These are phyloP conservation scores for Coelastrella sp. DNA, from an alignment of 139 green algal species.

Conservation along the genomic window DNA sequence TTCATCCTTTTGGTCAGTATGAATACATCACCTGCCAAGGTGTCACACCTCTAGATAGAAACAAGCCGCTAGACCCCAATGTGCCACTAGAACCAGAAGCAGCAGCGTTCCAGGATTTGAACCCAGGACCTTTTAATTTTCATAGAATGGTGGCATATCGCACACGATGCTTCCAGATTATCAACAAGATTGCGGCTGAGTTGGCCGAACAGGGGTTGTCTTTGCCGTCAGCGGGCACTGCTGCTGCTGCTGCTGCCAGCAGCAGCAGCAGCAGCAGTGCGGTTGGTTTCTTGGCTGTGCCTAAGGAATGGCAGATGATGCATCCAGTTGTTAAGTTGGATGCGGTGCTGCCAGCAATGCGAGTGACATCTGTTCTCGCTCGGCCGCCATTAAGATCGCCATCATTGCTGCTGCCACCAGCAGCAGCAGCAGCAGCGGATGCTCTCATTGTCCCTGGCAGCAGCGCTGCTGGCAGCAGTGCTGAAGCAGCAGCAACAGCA, in stretches of 20 bases:
- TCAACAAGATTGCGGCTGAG: background rate
- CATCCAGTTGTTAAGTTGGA: background rate
- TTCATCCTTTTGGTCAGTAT: conserved; percentile 53
- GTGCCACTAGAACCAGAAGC: background rate
- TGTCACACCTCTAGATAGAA: conserved; percentile 12
- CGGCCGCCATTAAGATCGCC: conserved; percentile 28
- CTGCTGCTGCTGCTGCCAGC: conserved; percentile 1
- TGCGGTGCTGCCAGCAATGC: background rate
- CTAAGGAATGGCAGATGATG: background rate
- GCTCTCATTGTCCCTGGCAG: no score
- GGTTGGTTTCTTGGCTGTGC: background rate
- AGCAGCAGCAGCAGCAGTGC: background rate
- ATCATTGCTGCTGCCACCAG: conserved; percentile 2
- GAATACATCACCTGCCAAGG: conserved; percentile 44
- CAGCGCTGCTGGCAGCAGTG: background rate
- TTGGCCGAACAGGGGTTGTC: conserved; percentile 9
- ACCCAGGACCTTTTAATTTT: conserved; percentile 48
- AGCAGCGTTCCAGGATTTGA: conserved; percentile 17
- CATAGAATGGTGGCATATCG: conserved; percentile 49
- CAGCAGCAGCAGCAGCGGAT: background rate
- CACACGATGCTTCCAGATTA: conserved; percentile 8
- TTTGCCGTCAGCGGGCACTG: conserved; percentile 10
- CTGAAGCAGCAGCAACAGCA: background rate
- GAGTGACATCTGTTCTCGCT: conserved; percentile 13
- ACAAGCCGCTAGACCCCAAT: background rate